Conservation (phyloP, 1,139 yeast genomes). For the Diutina siamensis region DNA sequence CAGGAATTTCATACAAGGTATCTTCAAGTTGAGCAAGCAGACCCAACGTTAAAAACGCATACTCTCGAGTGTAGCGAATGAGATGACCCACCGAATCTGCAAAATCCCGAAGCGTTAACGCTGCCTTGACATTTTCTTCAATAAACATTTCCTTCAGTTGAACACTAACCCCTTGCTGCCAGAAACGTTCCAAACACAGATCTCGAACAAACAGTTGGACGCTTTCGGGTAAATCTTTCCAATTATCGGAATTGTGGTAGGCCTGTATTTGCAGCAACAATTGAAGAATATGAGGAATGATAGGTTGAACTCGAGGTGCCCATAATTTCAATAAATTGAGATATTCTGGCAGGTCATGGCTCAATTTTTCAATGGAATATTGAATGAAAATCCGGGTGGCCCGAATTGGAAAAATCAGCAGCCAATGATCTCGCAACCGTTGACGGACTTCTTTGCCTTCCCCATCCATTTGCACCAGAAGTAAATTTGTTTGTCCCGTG, state of each 20-base stretch:
- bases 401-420: slow-evolving; percentile 85
- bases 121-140: slow-evolving; percentile 89
- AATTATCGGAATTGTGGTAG: slow-evolving; percentile 85
- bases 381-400: slow-evolving; percentile 93
- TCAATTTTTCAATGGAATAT: slow-evolving; percentile 84
- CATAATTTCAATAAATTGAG: slow-evolving; percentile 63
- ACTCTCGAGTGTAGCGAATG: slow-evolving; percentile 89
- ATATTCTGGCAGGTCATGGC: slow-evolving; percentile 68
- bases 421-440: slow-evolving; percentile 83
- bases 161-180: slow-evolving; percentile 97
- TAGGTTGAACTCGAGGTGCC: slow-evolving; percentile 90
- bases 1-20: slow-evolving; percentile 78
- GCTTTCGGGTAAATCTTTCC: slow-evolving; percentile 78
- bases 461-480: slow-evolving; percentile 84
- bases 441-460: slow-evolving; percentile 67
- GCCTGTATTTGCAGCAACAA: slow-evolving; percentile 84
- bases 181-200: slow-evolving; percentile 84
- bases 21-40: slow-evolving; percentile 86
- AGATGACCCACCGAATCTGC: slow-evolving; percentile 98
- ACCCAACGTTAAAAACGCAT: slow-evolving; percentile 82
- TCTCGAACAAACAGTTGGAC: slow-evolving; percentile 85
- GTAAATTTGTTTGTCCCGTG: slow-evolving; percentile 60
- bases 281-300: slow-evolving; percentile 82
- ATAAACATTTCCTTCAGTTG: slow-evolving; percentile 91
- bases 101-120: slow-evolving; percentile 86